Base-by-base conservation (phyloP, 2,329 filamentous ascomycete species). In the Talaromyces sp. region DNA sequence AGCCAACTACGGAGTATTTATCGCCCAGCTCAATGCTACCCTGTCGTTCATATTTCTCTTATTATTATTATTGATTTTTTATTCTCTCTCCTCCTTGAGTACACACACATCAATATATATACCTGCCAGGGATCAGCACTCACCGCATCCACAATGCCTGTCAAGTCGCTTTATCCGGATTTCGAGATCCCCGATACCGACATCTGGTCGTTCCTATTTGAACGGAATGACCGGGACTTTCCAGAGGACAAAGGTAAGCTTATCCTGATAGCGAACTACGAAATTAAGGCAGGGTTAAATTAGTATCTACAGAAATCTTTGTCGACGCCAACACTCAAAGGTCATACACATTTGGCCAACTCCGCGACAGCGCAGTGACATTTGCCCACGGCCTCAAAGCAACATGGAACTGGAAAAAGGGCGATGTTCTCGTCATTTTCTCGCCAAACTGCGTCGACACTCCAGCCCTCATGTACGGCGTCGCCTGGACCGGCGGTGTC, bases 401-500 rank as follows among this genome's bases (percentile, higher is more conserved):
- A 31, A 78, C 83, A 25, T 94, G 89, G 85, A 84, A 88, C 59
- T 97, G 93, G 90, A 84, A 88, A 70, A 93, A 90, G 74, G 90
- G 91, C 72, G 91, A 97, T 74, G 91, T 95, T 1, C 83, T 97
- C 25, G 90, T 86, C 11, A 83, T 97, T 62, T 97, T 90, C 81
- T 89, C 91, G 3, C 91, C 93, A 33, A 97, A 98, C 76, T 88
- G 85, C 75, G 90, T 97, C 73, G 93, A 97, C 76, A 92, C 89
- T 0, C 89, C 92, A 0, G 82, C 89, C 3, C 78, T 93, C 56
- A 91, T 87, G 76, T 92, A 91, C 82, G 93, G 93, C 33, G 84
- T 87, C 10, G 87, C 90, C 69, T 97, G 92, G 90, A 90, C 92
- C 0, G 93, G 93, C 54, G 93, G 91, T 35, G 82, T 92, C 61